phyloP scores from a whole-genome alignment of 2,329 filamentous ascomycete species.

The Claviceps africana region DNA sequence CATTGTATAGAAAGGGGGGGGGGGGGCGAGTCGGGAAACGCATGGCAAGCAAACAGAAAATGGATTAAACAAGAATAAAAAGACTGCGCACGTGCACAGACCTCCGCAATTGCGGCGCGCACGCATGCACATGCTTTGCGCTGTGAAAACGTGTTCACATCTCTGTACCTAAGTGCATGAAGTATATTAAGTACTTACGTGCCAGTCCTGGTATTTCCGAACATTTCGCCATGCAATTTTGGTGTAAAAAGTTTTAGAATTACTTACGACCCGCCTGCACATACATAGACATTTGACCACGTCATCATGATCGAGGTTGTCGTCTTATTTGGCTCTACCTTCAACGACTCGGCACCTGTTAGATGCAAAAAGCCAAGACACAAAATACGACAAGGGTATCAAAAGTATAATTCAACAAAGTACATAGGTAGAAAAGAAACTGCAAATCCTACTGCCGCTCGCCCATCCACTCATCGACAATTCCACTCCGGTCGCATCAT shows the following conservation, averaged over 20 bases:
- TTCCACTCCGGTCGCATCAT: not conserved
- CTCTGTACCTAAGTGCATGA: not conserved
- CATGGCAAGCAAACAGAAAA: not conserved
- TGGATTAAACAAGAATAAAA: not conserved
- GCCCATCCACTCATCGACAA: not conserved
- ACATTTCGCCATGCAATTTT: no score
- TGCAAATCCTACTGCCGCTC: not conserved
- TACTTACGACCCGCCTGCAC: no score
- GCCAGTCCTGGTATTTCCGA: no score
- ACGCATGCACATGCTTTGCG: not conserved
- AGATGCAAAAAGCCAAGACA: not conserved
- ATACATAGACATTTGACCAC: not conserved
- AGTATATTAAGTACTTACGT: no score
- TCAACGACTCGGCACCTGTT: not conserved
- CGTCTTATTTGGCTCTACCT: not conserved
- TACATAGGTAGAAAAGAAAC: not conserved
- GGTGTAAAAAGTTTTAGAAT: no score
- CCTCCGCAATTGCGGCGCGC: not conserved
- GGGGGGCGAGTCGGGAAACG: no score
- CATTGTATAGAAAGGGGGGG: no score
- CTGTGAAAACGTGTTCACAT: slow-evolving; percentile 1
- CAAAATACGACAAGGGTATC: slow-evolving; percentile 14
- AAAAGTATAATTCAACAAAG: slow-evolving; percentile 6
- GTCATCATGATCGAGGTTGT: not conserved
- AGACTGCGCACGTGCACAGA: not conserved